Base-by-base conservation (phyloP, 495 filamentous ascomycete species). In the Talaromyces stipitatus region DNA sequence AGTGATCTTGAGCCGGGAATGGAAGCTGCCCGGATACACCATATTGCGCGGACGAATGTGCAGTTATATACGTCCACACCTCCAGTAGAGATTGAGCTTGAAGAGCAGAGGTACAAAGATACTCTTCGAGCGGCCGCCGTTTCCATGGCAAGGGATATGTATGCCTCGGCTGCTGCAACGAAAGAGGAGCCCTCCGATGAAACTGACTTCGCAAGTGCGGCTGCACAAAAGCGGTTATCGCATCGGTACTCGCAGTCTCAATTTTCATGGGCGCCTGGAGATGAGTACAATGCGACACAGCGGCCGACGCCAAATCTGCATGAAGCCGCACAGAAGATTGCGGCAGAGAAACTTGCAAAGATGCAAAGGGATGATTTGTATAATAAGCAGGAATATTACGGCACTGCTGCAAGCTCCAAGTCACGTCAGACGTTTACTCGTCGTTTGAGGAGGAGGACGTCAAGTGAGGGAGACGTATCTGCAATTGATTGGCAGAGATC, bases 121-220 rank as follows among this genome's bases (percentile, higher is more conserved):
- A 83, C 84, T 5, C 70, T 95, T 0, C 87, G 83, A 58, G 90
- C 90, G 18, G 90, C 91, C 16, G 88, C 91, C 3, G 70, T 95
- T 1, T 88, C 85, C 3, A 95, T 96, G 90, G 90, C 91, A 23
- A 89, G 83, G 68, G 79, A 86, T 57, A 90, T 95, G 86, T 95
- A 90, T 68, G 80, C 70, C 12, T 66, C 82, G 50, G 64, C 83
- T 81, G 69, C 80, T 36, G 71, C 79, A 36, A 84, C 30, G 71
- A 74, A 47, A 65, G 76, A 58, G 59, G 66, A 54, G 30, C 53
- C 56, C 20, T 12, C 45, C 8, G 50, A 46, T 24, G 38, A 4
- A 43, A 55, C 58, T 23, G 64, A 61, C 54, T 56, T 61, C 33
- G 79, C 60, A 59, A 61, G 62, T 54, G 61, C 36, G 46, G 76